Evolutionary conservation across 352 stramenopile genomes (phyloP).

Genomic region (Pythium dissimile): DNA sequence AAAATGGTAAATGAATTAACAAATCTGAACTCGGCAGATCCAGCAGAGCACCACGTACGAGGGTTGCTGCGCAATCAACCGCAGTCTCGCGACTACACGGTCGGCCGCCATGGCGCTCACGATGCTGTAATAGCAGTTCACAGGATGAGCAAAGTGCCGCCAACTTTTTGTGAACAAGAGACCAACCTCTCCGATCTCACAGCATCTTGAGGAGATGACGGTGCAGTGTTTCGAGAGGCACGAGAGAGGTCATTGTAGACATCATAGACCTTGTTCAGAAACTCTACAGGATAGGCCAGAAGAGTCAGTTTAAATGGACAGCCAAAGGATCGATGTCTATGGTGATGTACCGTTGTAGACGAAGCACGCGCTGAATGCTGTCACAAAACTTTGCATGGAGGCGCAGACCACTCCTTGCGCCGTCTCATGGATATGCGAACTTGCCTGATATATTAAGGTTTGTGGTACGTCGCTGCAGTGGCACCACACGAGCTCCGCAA

Average conservation of each 20-base stretch:
- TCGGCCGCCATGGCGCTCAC: constrained; percentile 42
- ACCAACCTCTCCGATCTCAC: constrained; percentile 39
- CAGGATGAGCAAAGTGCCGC: too few species aligned
- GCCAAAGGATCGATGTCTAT: too few species aligned
- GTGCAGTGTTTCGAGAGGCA: constrained; percentile 21
- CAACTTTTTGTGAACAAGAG: too few species aligned
- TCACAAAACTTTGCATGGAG: constrained; percentile 31
- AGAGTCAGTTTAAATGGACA: background rate
- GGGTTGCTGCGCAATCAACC: constrained; percentile 44
- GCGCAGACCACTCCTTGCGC: constrained; percentile 28
- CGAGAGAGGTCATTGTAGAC: constrained; percentile 43
- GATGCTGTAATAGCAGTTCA: constrained; percentile 27
- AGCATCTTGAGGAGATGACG: constrained; percentile 21
- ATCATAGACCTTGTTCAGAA: constrained; percentile 41
- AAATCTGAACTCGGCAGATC: background rate
- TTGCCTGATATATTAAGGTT: constrained; percentile 37
- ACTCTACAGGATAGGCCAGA: constrained; percentile 37
- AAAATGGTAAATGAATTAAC: background rate
- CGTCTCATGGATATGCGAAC: constrained; percentile 33
- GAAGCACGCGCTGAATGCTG: constrained; percentile 39
- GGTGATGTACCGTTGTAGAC: constrained; percentile 43
- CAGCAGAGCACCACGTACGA: constrained; percentile 19
- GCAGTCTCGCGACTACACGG: constrained; percentile 43
- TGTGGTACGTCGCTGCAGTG: constrained; percentile 50
- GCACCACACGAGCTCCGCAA: constrained; percentile 51